phyloP scores from a whole-genome alignment of 179 eudicot species.

The Carnegiea gigantea region DNA sequence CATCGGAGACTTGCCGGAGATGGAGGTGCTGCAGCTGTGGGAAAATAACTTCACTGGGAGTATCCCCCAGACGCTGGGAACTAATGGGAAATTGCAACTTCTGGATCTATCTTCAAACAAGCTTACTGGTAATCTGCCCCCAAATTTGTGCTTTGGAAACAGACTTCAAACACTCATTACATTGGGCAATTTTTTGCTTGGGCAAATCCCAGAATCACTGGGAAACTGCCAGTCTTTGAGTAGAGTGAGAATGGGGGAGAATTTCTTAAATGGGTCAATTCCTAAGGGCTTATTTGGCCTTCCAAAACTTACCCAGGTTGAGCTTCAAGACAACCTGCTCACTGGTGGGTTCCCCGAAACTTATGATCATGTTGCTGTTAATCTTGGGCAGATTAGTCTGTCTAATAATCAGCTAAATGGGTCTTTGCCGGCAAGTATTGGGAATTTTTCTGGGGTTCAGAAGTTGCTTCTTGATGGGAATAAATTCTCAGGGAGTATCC shows the following conservation, averaged over 20 bases:
- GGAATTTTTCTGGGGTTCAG: constrained; percentile 68
- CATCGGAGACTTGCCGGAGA: constrained; percentile 64
- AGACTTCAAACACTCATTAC: constrained; percentile 59
- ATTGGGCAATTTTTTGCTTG: constrained; percentile 65
- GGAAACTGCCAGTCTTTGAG: constrained; percentile 61
- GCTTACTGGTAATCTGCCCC: constrained; percentile 68
- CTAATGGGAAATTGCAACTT: constrained; percentile 51
- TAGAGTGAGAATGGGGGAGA: constrained; percentile 82
- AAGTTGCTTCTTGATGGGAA: constrained; percentile 76
- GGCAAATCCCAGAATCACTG: constrained; percentile 68
- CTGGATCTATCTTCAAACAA: constrained; percentile 80
- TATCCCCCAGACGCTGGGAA: constrained; percentile 58
- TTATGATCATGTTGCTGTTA: constrained; percentile 29
- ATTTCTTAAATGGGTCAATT: constrained; percentile 85
- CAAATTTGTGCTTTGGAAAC: constrained; percentile 54
- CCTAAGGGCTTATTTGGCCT: constrained; percentile 70
- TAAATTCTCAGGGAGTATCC: constrained; percentile 54
- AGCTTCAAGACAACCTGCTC: constrained; percentile 73
- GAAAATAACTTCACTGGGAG: constrained; percentile 91
- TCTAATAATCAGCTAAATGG: constrained; percentile 78
- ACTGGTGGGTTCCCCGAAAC: constrained; percentile 79
- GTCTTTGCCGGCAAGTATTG: constrained; percentile 57
- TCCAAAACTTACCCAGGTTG: constrained; percentile 73
- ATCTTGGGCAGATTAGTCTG: constrained; percentile 68
- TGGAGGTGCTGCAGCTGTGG: constrained; percentile 85